Evolutionary conservation across 768 basidiomycete species (phyloP), one percentile per base, ranked within the genome.

Genomic region (Mycena filopes): DNA sequence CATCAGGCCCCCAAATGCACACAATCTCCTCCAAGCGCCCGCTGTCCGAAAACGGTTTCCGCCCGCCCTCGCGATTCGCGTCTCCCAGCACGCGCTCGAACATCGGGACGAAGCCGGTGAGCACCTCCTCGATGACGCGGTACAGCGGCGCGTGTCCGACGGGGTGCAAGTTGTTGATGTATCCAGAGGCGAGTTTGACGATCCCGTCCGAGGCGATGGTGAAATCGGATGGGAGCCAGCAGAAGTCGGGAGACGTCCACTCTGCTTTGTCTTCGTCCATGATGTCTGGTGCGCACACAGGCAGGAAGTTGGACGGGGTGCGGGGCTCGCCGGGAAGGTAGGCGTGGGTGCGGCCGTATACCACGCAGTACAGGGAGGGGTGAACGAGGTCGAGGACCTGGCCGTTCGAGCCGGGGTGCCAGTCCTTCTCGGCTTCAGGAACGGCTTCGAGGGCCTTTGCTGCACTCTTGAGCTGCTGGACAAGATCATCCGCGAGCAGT

Each of bases 321-420:
- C 48, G 68, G 11, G 48, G 46, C 45, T 56, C 48, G 1, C 29
- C 60, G 6, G 56, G 55, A 1, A 63, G 40, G 29, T 60, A 60
- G 6, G 63, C 41, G 43, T 74, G 68, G 2, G 77, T 78, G 25
- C 73, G 73, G 11, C 75, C 78, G 61, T 83, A 82, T 1, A 79
- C 76, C 5, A 83, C 62, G 29, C 78, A 78, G 69, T 76, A 84
- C 4, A 84, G 70, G 1, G 82, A 80, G 29, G 84, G 84, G 56
- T 86, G 81, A 3, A 84, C 78, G n/a, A 68, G 67, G 25, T 68
- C 67, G 13, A 68, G 63, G 23, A 68, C 67, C 42, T 68, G 67
- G 7, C 48, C 43, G 13, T 65, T 61, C 10, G 67, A 64, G 4
- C 63, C 59, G 1, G 67, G 67, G 25, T 68, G 67, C 67, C 83